Conservation (phyloP, 768 basidiomycete species). For the Tulasnella sp. region DNA sequence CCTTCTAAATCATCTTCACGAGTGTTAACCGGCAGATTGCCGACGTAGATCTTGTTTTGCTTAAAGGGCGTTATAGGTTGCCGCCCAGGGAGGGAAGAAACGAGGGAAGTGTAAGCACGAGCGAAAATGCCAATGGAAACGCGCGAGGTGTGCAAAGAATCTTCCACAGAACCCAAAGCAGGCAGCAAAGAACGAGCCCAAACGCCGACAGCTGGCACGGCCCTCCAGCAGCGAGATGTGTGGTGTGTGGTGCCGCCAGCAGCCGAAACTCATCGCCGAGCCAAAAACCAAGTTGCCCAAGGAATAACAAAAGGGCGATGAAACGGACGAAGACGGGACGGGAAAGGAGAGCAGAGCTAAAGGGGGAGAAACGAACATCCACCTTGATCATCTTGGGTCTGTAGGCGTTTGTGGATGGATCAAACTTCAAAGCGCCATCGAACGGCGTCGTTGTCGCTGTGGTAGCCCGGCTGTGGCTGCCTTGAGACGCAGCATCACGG, state of each 20-base stretch:
- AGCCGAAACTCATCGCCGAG: neutral
- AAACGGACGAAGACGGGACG: neutral
- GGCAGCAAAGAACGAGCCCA: neutral
- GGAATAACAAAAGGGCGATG: constrained; percentile 3
- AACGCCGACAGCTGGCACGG: neutral
- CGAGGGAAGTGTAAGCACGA: constrained; percentile 16
- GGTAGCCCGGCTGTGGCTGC: neutral
- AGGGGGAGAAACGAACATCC: constrained; percentile 7
- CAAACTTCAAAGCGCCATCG: neutral
- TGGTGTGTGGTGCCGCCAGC: constrained; percentile 15
- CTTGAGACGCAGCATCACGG: neutral
- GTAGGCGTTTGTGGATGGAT: neutral
- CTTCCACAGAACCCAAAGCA: neutral
- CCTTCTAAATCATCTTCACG: constrained; percentile 81
- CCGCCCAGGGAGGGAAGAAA: neutral
- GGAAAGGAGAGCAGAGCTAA: constrained; percentile 8
- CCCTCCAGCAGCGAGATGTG: constrained; percentile 6
- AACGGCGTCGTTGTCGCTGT: neutral
- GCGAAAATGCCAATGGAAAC: constrained; percentile 12
- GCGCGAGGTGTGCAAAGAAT: constrained; percentile 8
- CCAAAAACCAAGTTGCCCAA: constrained; percentile 11
- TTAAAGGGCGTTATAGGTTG: constrained; percentile 39
- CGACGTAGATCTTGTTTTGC: constrained; percentile 92
- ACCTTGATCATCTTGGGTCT: constrained; percentile 22
- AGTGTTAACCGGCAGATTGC: constrained; percentile 85